Evolutionary conservation across 2,329 filamentous ascomycete species (phyloP), one percentile per base, ranked within the genome.

Genomic region (Herpomyces periplanetae): DNA sequence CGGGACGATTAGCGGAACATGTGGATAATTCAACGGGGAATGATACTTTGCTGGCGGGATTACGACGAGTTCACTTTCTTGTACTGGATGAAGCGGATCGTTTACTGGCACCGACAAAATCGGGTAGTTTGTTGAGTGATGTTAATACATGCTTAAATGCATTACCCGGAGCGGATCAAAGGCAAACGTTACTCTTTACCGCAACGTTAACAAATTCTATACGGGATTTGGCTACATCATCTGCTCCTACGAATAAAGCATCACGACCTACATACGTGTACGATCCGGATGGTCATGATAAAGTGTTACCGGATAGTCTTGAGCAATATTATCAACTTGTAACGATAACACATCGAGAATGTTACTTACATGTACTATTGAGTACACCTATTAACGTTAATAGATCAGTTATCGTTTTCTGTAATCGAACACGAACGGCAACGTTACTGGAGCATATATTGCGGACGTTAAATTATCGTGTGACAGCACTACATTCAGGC

Each of bases 81-180:
- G 71, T 96, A 4, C 59, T 96, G 16, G 80, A 96, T 34, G 80
- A 96, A 45, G 80, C 80, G 3, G 80, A 96, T 41, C 56, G 80
- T 17, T 48, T 96, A 14, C 52, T 96, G 17, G 52, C 62, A 15
- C 51, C 58, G 13, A 53, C 56, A 19, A 55, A 52, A 0, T 49
- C 52, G 8, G 75, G 73, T 11, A 73, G 61, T 38, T 88, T 88
- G 73, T 47, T 88, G n/a, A 63, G 68, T 3, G 80, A 88, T 31
- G 57, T 96, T 2, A 68, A 84, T 34, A 66, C 69, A 24, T 88
- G 73, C 32, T 47, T 96, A 3, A 59, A 56, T 2, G 59, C 61
- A 2, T 49, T 96, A 1, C 80, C 80, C 0, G 57, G 65, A 1
- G 52, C 68, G 3, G 41, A 50, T 1, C 47, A 68, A 31, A 54